Evolutionary conservation across 2,329 filamentous ascomycete genomes (phyloP).

Genomic region (Phoma herbarum): DNA sequence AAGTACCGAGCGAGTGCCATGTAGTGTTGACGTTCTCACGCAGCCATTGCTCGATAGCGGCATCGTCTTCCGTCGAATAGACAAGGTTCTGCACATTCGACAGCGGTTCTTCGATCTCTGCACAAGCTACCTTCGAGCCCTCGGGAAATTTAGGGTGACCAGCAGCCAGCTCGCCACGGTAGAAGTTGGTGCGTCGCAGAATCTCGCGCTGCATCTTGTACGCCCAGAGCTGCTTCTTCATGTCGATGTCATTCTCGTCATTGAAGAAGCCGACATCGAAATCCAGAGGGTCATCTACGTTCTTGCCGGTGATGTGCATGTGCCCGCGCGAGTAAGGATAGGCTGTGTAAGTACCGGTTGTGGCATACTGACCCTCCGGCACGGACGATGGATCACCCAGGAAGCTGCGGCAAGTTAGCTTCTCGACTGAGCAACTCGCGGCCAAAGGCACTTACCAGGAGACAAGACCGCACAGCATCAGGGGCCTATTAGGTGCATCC

Average conservation of each 20-base stretch:
- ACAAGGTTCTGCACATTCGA: constrained; percentile 27
- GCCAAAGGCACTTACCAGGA: constrained; percentile 39
- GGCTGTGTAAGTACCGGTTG: constrained; percentile 62
- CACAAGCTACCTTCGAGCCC: constrained; percentile 28
- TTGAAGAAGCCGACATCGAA: constrained; percentile 68
- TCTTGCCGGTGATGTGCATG: constrained; percentile 65
- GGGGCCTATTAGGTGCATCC: constrained; percentile 55
- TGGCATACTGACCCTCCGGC: constrained; percentile 61
- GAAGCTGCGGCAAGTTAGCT: constrained; percentile 34
- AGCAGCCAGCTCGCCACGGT: constrained; percentile 53
- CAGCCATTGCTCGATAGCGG: constrained; percentile 54
- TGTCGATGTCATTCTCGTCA: constrained; percentile 64
- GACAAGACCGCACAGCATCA: constrained; percentile 57
- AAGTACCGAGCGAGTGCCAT: constrained; percentile 47
- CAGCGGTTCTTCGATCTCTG: constrained; percentile 25
- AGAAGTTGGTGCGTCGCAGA: constrained; percentile 63
- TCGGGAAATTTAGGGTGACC: constrained; percentile 48
- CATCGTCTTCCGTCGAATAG: constrained; percentile 46
- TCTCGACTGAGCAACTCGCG: neutral
- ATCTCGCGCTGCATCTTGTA: constrained; percentile 74
- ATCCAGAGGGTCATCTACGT: constrained; percentile 58
- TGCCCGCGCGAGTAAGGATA: constrained; percentile 70
- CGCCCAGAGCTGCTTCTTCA: constrained; percentile 67
- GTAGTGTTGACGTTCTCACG: constrained; percentile 45
- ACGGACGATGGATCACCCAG: constrained; percentile 41